Evolutionary conservation across 2,329 filamentous ascomycete species (phyloP), one percentile per base, ranked within the genome.

Genomic region (Phyllosticta citriasiana): DNA sequence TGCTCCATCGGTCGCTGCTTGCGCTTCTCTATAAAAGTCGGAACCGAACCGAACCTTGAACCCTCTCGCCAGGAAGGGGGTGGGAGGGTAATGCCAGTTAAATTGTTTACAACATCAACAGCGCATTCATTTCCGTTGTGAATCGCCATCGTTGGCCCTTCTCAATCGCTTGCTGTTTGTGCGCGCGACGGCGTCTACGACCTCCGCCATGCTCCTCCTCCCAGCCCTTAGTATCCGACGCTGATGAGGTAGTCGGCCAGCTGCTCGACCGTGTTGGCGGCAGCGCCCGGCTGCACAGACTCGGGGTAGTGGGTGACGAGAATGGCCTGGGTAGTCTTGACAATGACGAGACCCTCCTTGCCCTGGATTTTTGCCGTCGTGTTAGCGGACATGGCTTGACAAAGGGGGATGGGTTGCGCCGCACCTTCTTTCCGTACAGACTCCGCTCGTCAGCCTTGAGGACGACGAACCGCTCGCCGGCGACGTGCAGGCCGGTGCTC

Each of bases 241-340:
- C 84, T 82, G 74, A 89, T 86, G 65, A 96, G 84, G 80, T 97
- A 97, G 76, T 96, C 89, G 70, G 84, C 91, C 65, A 99, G 83
- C 69, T 85, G 81, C 80, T 93, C 89, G 67, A 96, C 88, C 57
- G 88, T 89, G 73, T 84, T 84, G 69, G 86, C 86, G 65, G 90
- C 86, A 74, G 88, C 87, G 72, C 89, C 86, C 58, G 88, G 89
- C 74, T 88, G 81, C 67, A 86, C 79, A 64, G 75, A 74, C 74
- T 96, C 90, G 67, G 81, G 82, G 82, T 97, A 91, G 80, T 96
- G 91, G 68, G 85, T 88, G 73, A 99, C 78, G 73, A 99, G 84
- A 74, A 97, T 86, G 68, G 91, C 90, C 78, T 95, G 88, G 71
- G 82, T 87, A 70, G 93, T 95, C 82, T 95, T 96, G 77, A 87